A percentile compares a stretch with the other conserved stretches of the same genome.
These are phyloP conservation scores for Ceratobasidium sp. DNA, from an alignment of 1,284 basidiomycete genomes.

Conservation along the genomic window DNA sequence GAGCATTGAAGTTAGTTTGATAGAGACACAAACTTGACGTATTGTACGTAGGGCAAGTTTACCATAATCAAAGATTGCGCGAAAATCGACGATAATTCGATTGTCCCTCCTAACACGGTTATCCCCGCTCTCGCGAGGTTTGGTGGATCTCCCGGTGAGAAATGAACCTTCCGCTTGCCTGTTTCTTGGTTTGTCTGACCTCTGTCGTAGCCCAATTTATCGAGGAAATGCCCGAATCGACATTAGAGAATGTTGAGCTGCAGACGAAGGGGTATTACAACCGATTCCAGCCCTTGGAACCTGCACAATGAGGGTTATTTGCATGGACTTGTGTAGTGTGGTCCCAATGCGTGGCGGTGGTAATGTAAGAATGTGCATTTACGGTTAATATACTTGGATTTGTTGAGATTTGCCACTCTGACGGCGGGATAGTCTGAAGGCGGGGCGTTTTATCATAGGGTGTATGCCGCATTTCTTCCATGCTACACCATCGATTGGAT, in stretches of 20 bases:
- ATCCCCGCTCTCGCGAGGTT: constrained; percentile 91
- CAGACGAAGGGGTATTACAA: constrained; percentile 83
- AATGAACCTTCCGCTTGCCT: not conserved
- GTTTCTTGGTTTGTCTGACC: constrained; percentile 27
- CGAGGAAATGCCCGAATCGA: constrained; percentile 90
- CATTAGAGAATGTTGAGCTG: constrained; percentile 83
- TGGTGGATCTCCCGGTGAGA: constrained; percentile 87
- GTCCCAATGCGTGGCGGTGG: too few relatives aligned
- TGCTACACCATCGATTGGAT: too few relatives aligned
- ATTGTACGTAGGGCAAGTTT: constrained; percentile 84
- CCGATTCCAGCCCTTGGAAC: constrained; percentile 68
- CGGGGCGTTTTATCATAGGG: too few relatives aligned
- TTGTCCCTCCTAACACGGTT: constrained; percentile 93
- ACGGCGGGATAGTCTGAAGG: too few relatives aligned
- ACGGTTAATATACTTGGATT: too few relatives aligned
- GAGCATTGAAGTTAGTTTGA: constrained; percentile 54
- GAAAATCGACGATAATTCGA: constrained; percentile 86
- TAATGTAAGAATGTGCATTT: too few relatives aligned
- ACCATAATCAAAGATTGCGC: constrained; percentile 97
- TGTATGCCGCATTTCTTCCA: too few relatives aligned
- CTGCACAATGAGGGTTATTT: not conserved
- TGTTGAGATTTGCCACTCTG: too few relatives aligned
- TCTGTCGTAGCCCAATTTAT: constrained; percentile 74
- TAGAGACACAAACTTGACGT: not conserved
- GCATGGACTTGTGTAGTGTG: too few relatives aligned